Conservation (phyloP, 1,139 yeast species). For the Candida pseudoviswanathii region DNA sequence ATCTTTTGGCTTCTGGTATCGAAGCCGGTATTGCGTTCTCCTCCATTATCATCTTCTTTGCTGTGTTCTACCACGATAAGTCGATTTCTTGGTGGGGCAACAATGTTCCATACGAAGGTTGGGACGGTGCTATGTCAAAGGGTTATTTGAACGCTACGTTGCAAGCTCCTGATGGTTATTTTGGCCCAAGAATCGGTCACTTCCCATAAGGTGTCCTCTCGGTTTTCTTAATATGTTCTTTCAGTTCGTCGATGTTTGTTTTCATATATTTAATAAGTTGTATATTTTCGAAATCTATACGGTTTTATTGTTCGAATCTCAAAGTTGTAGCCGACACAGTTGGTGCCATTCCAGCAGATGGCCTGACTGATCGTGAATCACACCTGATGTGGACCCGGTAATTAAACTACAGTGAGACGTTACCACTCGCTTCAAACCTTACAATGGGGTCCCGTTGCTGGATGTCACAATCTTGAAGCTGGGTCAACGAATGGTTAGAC, state of each 20-base stretch:
- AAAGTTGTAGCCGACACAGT: no score
- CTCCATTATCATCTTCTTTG: slow-evolving; percentile 53
- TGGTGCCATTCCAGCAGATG: no score
- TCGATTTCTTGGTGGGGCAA: slow-evolving; percentile 61
- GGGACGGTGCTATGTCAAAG: neutral
- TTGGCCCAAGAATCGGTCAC: neutral
- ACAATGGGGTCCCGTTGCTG: no score
- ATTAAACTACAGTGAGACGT: no score
- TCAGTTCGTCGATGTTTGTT: neutral
- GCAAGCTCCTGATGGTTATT: slow-evolving; percentile 1
- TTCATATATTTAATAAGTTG: neutral
- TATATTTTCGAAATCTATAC: neutral
- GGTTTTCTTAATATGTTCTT: no score
- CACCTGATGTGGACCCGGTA: no score
- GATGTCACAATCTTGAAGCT: no score
- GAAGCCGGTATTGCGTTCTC: slow-evolving; percentile 54
- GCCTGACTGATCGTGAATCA: no score
- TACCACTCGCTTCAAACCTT: no score
- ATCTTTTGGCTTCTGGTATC: slow-evolving; percentile 49
- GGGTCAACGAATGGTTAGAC: no score
- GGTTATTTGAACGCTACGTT: slow-evolving; percentile 1
- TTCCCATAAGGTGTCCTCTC: neutral
- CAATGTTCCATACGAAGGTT: slow-evolving; percentile 39
- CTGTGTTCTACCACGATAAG: slow-evolving; percentile 48
- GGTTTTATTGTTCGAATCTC: no score